Evolutionary conservation across 768 basidiomycete species (phyloP).

Genomic region (Tephrocybe sp.): DNA sequence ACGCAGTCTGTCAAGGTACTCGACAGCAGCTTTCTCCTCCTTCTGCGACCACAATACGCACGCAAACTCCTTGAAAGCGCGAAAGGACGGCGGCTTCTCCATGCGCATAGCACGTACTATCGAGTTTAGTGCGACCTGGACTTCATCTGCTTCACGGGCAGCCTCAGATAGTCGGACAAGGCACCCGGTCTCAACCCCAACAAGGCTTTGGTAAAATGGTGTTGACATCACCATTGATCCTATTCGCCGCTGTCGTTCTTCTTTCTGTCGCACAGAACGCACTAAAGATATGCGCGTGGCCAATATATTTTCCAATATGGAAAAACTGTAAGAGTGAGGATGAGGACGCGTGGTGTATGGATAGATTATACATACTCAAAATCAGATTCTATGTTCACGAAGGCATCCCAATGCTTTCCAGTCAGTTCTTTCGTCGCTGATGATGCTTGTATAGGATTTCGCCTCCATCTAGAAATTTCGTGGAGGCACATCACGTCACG

Average conservation of each 20-base stretch:
- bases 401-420: slow-evolving; percentile 36
- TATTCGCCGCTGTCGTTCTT: slow-evolving; percentile 55
- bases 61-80: slow-evolving; percentile 80
- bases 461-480: slow-evolving; percentile 71
- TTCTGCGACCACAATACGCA: slow-evolving; percentile 87
- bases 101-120: slow-evolving; percentile 73
- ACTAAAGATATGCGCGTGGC: slow-evolving; percentile 84
- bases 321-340: slow-evolving; percentile 67
- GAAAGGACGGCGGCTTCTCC: slow-evolving; percentile 40
- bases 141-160: slow-evolving; percentile 65
- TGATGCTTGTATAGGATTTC: slow-evolving; percentile 29
- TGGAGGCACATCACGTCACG: slow-evolving; percentile 79
- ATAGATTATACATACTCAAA: slow-evolving; percentile 66
- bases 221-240: slow-evolving; percentile 66
- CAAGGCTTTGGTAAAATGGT: slow-evolving; percentile 48
- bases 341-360: neutral
- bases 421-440: slow-evolving; percentile 33
- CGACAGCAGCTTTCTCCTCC: slow-evolving; percentile 83
- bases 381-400: slow-evolving; percentile 47
- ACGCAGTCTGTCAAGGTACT: slow-evolving; percentile 52
- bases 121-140: slow-evolving; percentile 86
- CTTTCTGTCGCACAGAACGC: slow-evolving; percentile 64
- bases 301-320: slow-evolving; percentile 72
- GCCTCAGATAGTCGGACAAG: slow-evolving; percentile 70
- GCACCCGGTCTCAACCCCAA: slow-evolving; percentile 65